phyloP scores from a whole-genome alignment of 768 basidiomycete genomes.

The Pleurotus tuber-regium region DNA sequence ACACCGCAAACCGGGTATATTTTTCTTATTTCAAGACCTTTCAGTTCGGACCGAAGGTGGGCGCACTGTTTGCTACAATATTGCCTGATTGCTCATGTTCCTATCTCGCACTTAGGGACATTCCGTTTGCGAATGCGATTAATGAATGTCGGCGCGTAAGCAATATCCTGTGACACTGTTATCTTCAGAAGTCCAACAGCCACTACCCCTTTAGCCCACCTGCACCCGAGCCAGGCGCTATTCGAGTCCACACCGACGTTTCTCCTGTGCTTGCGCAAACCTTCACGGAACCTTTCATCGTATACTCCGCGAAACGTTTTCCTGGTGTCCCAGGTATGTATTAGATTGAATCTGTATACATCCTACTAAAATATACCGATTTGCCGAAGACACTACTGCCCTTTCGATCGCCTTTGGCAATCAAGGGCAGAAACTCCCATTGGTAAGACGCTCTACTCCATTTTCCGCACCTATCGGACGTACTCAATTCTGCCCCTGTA shows the following conservation, averaged over 20 bases:
- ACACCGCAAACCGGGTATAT: slow-evolving; percentile 82
- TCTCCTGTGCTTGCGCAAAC: slow-evolving; percentile 83
- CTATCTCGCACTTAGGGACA: slow-evolving; percentile 47
- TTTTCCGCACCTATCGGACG: slow-evolving; percentile 17
- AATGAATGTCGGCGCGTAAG: slow-evolving; percentile 91
- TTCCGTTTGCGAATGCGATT: slow-evolving; percentile 86
- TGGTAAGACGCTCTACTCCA: slow-evolving; percentile 46
- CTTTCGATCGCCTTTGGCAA: slow-evolving; percentile 86
- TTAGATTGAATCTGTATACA: slow-evolving; percentile 13
- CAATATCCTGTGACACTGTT: slow-evolving; percentile 20
- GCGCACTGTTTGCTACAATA: slow-evolving; percentile 15
- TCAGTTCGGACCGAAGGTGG: slow-evolving; percentile 90
- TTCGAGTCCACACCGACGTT: slow-evolving; percentile 60
- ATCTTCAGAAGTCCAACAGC: slow-evolving; percentile 16
- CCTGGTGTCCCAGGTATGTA: slow-evolving; percentile 86
- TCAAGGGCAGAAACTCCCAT: slow-evolving; percentile 85
- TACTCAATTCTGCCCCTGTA: slow-evolving; percentile 17
- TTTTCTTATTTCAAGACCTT: slow-evolving; percentile 94
- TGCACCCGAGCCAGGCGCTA: slow-evolving; percentile 68
- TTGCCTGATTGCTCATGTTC: slow-evolving; percentile 11
- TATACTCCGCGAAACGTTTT: slow-evolving; percentile 92
- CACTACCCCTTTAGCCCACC: slow-evolving; percentile 47
- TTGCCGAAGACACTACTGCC: slow-evolving; percentile 72
- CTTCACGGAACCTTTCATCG: slow-evolving; percentile 80
- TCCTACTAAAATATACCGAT: slow-evolving; percentile 19